Base-by-base conservation (phyloP, 2,329 filamentous ascomycete species). In the Colletotrichum tropicale region DNA sequence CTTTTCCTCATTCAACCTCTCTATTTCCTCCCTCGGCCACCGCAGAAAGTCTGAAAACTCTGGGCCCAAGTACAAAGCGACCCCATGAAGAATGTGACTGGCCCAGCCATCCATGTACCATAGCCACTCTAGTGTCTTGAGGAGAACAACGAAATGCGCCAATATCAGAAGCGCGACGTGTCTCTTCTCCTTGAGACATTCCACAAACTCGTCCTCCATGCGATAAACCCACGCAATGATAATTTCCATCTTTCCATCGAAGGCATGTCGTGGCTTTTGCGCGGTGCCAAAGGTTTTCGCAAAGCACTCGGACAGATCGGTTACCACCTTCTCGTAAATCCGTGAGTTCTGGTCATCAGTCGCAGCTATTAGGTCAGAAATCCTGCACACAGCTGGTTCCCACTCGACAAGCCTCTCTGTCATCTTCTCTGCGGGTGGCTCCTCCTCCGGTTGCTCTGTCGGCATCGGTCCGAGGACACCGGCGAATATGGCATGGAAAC, bases 1-100 rank as follows among this genome's bases (percentile, higher is more conserved):
- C 34, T 34, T 58, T 16, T 74, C 71, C 18, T 43, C 32, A 4
- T 21, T 13, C n/a, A 70, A 26, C 26, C 43, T 65, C 80, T 15
- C 80, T 75, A 18, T 72, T 80, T 78, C 80, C 77, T 74, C 83
- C 80, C 73, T 74, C 43, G 72, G 82, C 74, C 16, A 79, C 70
- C 62, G 67, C 60, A 52, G 68, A 73, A 64, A 55, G 78, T 78
- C 70, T 55, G 66, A 9, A 62, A 26, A 74, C 16, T 60, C 26
- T 9, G 61, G 61, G 1, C 71, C 67, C 26, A 74, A 21, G 38
- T 66, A 61, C n/a, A 71, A 64, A 24, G 71, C 71, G 10, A 69
- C 66, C 18, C 56, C 70, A 8, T 73, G 70, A 21, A 66, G 71
- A 24, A 74, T 66, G 30, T 79, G 78, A 13, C 30, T 32, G 9